Evolutionary conservation across 2,329 filamentous ascomycete species (phyloP).

Genomic region (Pseudogymnoascus sp.): DNA sequence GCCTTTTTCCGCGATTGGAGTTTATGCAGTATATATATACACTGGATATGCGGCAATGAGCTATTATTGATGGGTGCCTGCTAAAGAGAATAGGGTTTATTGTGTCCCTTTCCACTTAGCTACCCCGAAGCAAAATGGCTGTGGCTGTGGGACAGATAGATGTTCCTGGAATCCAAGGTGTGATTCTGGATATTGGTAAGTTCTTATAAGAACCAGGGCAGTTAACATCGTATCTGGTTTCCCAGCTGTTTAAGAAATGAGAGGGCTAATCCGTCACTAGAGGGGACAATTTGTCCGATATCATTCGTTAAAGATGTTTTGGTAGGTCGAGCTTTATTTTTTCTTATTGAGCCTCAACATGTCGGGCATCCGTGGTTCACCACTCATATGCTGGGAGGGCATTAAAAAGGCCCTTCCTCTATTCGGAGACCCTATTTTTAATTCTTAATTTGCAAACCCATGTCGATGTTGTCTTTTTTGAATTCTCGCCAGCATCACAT

Average conservation of each 20-base stretch:
- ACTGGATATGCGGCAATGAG: background rate
- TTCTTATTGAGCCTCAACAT: constrained; percentile 17
- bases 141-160: background rate
- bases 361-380: background rate
- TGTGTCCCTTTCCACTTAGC: background rate
- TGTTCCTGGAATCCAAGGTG: background rate
- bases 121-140: background rate
- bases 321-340: constrained; percentile 44
- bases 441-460: background rate
- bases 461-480: background rate
- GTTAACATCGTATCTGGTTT: constrained; percentile 15
- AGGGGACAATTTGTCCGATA: constrained; percentile 76
- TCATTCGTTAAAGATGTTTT: constrained; percentile 77
- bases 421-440: background rate
- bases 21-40: background rate
- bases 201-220: background rate
- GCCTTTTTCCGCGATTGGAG: background rate
- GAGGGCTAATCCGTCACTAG: constrained; percentile 34
- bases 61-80: background rate
- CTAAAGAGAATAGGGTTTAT: background rate
- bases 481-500: background rate
- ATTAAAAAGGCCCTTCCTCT: background rate
- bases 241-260: background rate
- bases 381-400: background rate
- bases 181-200: constrained; percentile 28